phyloP scores from a whole-genome alignment of 768 basidiomycete genomes.

The Suillus cothurnatus region DNA sequence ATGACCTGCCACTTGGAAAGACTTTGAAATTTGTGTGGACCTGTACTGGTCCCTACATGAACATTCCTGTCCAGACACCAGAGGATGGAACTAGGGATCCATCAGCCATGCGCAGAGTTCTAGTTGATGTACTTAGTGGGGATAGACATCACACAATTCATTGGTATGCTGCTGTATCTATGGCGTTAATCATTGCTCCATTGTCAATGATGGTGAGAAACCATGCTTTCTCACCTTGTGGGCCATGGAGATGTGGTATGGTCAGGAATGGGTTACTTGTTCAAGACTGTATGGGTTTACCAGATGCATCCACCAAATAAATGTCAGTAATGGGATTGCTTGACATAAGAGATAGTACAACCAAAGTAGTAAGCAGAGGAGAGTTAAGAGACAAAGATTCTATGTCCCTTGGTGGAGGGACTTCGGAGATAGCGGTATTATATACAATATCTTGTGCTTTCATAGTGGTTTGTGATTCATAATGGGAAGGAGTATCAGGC shows the following conservation, averaged over 20 bases:
- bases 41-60: background rate
- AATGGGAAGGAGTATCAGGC: too few relatives aligned
- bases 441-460: background rate
- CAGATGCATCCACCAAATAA: background rate
- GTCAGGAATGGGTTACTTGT: background rate
- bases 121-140: too few relatives aligned
- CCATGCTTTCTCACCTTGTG: slow-evolving; percentile 15
- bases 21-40: slow-evolving; percentile 3
- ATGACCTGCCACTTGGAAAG: slow-evolving; percentile 28
- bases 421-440: too few relatives aligned
- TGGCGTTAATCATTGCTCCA: slow-evolving; percentile 21
- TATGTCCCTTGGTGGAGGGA: too few relatives aligned
- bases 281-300: background rate
- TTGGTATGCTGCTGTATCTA: slow-evolving; percentile 4
- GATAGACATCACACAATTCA: too few relatives aligned
- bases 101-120: slow-evolving; percentile 21
- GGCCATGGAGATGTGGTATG: slow-evolving; percentile 11
- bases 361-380: accelerated
- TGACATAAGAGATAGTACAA: background rate
- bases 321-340: slow-evolving; percentile 3
- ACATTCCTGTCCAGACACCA: slow-evolving; percentile 11
- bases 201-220: slow-evolving; percentile 14
- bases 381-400: background rate
- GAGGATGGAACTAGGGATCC: slow-evolving; percentile 17
- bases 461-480: too few relatives aligned